phyloP scores from a whole-genome alignment of 345 rosid genomes.

The Eucalyptus marginata region DNA sequence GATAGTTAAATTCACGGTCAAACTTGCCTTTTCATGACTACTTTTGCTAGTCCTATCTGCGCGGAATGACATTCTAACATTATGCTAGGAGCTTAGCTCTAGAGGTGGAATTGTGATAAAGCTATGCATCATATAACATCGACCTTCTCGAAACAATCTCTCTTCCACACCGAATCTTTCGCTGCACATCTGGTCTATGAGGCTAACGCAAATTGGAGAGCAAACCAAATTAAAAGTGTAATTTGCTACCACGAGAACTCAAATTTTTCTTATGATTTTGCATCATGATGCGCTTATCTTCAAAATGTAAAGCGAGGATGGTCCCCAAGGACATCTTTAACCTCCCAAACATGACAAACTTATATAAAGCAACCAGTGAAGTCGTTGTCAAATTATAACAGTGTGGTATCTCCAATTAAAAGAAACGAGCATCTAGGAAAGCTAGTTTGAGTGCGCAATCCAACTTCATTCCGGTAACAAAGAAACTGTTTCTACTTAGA shows the following conservation, averaged over 20 bases:
- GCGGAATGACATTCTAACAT: not conserved
- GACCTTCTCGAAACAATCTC: not conserved
- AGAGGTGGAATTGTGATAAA: not conserved
- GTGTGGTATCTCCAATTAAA: not conserved
- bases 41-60: not conserved
- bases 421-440: not conserved
- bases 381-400: not conserved
- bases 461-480: not conserved
- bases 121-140: not conserved
- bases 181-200: not conserved
- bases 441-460: not conserved
- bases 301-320: not conserved
- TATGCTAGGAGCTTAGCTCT: not conserved
- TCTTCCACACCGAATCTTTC: not conserved
- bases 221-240: not conserved
- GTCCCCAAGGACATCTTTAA: not conserved
- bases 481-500: not conserved
- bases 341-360: not conserved
- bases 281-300: too few relatives aligned
- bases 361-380: not conserved
- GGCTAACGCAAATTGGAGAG: not conserved
- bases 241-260: accelerated
- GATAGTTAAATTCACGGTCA: not conserved
- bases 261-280: too few relatives aligned
- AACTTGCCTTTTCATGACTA: not conserved